Percentiles rank a stretch among this genome's conserved stretches.
phyloP scores from a whole-genome alignment of 352 stramenopile genomes.

The Pythium myriotylum region DNA sequence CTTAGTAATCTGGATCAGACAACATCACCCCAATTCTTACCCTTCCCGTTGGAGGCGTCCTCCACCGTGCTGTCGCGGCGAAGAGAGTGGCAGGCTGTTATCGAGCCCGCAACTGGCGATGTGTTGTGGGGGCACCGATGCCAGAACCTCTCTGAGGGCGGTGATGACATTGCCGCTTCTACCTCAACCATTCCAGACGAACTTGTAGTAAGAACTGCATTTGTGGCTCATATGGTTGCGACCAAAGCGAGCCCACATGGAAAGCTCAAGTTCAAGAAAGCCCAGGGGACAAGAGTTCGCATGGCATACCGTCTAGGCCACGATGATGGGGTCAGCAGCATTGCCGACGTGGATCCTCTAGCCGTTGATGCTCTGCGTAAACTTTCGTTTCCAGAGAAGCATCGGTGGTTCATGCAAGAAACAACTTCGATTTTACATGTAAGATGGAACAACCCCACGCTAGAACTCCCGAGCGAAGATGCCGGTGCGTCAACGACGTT shows the following conservation, averaged over 20 bases:
- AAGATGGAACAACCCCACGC: conserved; percentile 36
- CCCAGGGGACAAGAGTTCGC: conserved; percentile 40
- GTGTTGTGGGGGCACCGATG: conserved; percentile 38
- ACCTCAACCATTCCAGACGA: conserved; percentile 20
- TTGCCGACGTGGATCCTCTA: conserved; percentile 30
- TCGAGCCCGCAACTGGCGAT: conserved; percentile 28
- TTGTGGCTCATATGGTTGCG: conserved; percentile 38
- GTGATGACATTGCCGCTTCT: not conserved
- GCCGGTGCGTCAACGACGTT: conserved; percentile 22
- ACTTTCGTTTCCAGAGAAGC: conserved; percentile 54
- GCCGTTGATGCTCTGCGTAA: conserved; percentile 38
- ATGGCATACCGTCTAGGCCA: conserved; percentile 22
- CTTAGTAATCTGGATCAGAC: conserved; percentile 4
- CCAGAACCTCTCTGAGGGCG: not conserved
- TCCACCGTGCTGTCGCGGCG: conserved; percentile 29
- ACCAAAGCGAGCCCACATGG: conserved; percentile 28
- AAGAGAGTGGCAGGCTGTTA: conserved; percentile 43
- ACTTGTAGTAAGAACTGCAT: conserved; percentile 39
- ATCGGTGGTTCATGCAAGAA: conserved; percentile 61
- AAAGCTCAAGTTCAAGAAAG: conserved; percentile 27
- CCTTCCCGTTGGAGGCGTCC: conserved; percentile 18
- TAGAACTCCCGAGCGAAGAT: not conserved
- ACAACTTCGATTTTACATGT: conserved; percentile 43
- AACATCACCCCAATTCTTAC: not conserved
- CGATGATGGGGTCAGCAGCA: conserved; percentile 18